phyloP scores from a whole-genome alignment of 75 land plant genomes.

The Cunninghamia lanceolata region DNA sequence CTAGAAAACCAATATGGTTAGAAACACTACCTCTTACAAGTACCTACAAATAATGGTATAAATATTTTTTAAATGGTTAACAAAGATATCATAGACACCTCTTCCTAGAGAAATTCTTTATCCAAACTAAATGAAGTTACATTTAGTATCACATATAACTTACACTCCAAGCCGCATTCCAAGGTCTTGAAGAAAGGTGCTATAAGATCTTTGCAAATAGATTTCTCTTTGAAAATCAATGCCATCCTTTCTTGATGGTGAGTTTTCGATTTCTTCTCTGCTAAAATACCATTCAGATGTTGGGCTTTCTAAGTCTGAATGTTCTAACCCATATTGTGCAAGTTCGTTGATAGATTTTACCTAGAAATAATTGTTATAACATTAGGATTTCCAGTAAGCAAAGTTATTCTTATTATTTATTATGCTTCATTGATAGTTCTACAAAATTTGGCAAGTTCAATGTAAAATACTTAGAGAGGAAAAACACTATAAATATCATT shows the following conservation, averaged over 20 bases:
- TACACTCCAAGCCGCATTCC: slow-evolving; percentile 24
- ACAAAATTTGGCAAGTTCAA: too few species aligned
- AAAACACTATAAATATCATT: too few species aligned
- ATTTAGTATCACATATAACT: slow-evolving; percentile 3
- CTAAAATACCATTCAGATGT: background rate
- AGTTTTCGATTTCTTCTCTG: slow-evolving; percentile 24
- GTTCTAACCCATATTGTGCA: background rate
- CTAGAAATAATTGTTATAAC: background rate
- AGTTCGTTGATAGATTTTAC: background rate
- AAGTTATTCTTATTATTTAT: background rate
- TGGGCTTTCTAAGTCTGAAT: background rate
- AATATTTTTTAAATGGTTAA: background rate
- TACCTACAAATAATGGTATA: background rate
- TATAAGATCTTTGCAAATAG: slow-evolving; percentile 13
- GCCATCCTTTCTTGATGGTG: slow-evolving; percentile 30
- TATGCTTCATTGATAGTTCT: background rate
- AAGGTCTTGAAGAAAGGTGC: slow-evolving; percentile 27
- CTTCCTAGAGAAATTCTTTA: too few species aligned
- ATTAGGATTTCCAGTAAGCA: background rate
- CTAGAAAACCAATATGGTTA: background rate
- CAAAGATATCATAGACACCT: background rate
- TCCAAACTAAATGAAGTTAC: background rate
- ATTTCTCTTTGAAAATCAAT: slow-evolving; percentile 21
- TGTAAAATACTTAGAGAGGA: too few species aligned
- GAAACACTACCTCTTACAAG: background rate